These are phyloP conservation scores for Pichia sp. DNA, from an alignment of 1,139 yeast genomes.

Conservation along the genomic window DNA sequence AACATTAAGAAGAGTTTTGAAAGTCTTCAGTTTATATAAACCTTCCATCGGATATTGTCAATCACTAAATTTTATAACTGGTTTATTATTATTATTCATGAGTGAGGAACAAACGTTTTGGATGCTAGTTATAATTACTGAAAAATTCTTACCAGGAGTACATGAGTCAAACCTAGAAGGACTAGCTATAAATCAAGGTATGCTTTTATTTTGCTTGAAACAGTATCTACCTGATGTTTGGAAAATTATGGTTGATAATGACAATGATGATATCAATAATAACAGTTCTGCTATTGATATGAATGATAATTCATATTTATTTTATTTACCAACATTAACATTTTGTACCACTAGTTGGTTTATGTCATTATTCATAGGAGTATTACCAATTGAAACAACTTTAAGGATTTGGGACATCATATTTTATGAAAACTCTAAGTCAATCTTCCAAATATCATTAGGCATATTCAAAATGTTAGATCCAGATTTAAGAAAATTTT, in stretches of 20 bases:
- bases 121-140: constrained; percentile 91
- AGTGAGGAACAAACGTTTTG: constrained; percentile 94
- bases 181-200: constrained; percentile 93
- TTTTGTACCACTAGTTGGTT: constrained; percentile 96
- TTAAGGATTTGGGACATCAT: constrained; percentile 91
- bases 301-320: constrained; percentile 38
- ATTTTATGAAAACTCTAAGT: constrained; percentile 86
- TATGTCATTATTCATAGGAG: constrained; percentile 89
- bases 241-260: constrained; percentile 37
- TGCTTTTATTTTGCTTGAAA: constrained; percentile 74
- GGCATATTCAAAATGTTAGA: constrained; percentile 78
- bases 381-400: constrained; percentile 79
- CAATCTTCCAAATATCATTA: constrained; percentile 74
- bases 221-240: constrained; percentile 83
- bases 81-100: constrained; percentile 72
- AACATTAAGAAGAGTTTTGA: constrained; percentile 71
- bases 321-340: constrained; percentile 81
- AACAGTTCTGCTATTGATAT: neutral
- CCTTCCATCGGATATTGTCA: constrained; percentile 96
- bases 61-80: constrained; percentile 86
- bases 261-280: constrained; percentile 12
- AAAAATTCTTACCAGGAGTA: constrained; percentile 79
- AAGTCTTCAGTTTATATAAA: constrained; percentile 78
- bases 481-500: constrained; percentile 43
- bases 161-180: constrained; percentile 90